phyloP scores from a whole-genome alignment of 495 filamentous ascomycete species.

The Amniculicola lignicola region DNA sequence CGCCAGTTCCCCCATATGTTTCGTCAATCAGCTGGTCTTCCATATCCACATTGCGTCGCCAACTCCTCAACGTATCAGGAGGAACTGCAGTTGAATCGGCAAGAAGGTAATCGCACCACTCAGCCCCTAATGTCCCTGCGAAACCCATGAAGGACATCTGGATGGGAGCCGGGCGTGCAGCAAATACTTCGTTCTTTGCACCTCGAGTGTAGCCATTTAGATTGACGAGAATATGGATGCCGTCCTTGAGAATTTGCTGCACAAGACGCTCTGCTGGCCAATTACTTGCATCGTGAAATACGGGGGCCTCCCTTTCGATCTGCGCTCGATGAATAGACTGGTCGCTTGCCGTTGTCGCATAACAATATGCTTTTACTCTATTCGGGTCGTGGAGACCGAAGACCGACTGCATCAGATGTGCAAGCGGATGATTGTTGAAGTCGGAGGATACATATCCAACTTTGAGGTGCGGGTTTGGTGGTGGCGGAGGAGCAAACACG shows the following conservation, averaged over 20 bases:
- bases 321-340: conserved; percentile 87
- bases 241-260: conserved; percentile 86
- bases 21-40: conserved; percentile 69
- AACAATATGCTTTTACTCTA: conserved; percentile 83
- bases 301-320: conserved; percentile 90
- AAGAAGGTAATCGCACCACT: conserved; percentile 98
- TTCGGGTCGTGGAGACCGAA: conserved; percentile 82
- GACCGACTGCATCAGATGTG: conserved; percentile 97
- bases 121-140: conserved; percentile 90
- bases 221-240: conserved; percentile 94
- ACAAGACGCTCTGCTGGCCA: conserved; percentile 86
- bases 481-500: conserved; percentile 78
- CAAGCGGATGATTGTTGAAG: conserved; percentile 98
- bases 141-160: conserved; percentile 99
- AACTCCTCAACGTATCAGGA: conserved; percentile 71
- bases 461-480: conserved; percentile 76
- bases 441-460: conserved; percentile 97
- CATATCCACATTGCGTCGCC: conserved; percentile 68
- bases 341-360: conserved; percentile 93
- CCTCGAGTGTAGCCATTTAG: conserved; percentile 96
- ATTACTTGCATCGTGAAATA: conserved; percentile 81
- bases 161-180: conserved; percentile 88
- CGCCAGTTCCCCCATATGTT: conserved; percentile 58
- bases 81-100: conserved; percentile 89
- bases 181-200: conserved; percentile 96